phyloP scores from a whole-genome alignment of 2,329 filamentous ascomycete species.

The Apiospora sp. region DNA sequence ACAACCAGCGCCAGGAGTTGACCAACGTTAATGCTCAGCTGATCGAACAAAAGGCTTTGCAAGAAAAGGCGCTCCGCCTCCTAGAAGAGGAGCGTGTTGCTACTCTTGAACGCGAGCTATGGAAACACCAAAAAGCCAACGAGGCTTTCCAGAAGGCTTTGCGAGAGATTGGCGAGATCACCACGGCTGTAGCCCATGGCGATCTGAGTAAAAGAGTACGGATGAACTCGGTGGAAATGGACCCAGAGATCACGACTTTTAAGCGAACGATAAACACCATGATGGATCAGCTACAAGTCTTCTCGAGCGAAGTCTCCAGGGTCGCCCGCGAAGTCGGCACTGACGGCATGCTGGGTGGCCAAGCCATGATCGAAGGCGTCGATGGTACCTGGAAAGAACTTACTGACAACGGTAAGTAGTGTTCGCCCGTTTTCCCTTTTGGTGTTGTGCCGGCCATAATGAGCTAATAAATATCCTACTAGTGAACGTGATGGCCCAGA shows the following conservation, averaged over 20 bases:
- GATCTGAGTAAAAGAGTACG: constrained; percentile 97
- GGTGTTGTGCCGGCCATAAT: constrained; percentile 21
- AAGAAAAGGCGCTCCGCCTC: constrained; percentile 81
- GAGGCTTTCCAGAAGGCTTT: constrained; percentile 98
- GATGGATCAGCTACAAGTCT: constrained; percentile 98
- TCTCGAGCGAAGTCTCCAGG: constrained; percentile 94
- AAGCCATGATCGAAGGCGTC: constrained; percentile 92
- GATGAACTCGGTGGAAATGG: constrained; percentile 95
- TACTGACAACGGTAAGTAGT: constrained; percentile 75
- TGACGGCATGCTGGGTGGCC: constrained; percentile 90
- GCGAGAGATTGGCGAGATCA: constrained; percentile 95
- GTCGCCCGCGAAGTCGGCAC: constrained; percentile 96
- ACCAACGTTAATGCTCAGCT: constrained; percentile 86
- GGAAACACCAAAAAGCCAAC: constrained; percentile 98
- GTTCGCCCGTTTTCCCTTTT: constrained; percentile 8
- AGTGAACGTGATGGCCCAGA: constrained; percentile 87
- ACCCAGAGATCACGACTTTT: constrained; percentile 97
- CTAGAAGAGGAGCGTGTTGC: constrained; percentile 90
- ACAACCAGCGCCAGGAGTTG: constrained; percentile 85
- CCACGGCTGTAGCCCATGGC: constrained; percentile 93
- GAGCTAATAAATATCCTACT: constrained; percentile 35
- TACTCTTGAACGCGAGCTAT: constrained; percentile 88
- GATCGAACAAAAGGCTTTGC: constrained; percentile 83
- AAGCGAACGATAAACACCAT: constrained; percentile 99
- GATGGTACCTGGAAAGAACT: constrained; percentile 98